Base-by-base conservation (phyloP, 2,329 filamentous ascomycete species). In the Fusarium phyllophilum region DNA sequence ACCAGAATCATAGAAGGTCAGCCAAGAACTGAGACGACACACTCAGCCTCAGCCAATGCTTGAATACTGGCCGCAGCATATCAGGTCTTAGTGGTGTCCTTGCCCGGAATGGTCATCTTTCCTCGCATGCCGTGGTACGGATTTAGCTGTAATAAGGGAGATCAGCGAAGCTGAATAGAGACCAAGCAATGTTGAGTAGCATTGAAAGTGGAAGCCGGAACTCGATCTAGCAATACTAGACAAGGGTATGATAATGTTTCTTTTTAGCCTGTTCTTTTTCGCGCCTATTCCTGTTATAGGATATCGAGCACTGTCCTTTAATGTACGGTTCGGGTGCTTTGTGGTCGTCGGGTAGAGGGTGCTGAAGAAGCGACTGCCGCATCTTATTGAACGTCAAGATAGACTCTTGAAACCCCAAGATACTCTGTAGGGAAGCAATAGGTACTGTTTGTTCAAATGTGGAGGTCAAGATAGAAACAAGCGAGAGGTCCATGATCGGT, bases 101-200 rank as follows among this genome's bases (percentile, higher is more conserved):
- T 58, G 42, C 59, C 26, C 58, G 55, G 60, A 75, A 76, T 76
- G 68, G 58, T 44, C 54, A 49, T 42, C 51, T 65, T 51, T 64
- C 68, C 49, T 67, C 62, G 57, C 66, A 70, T 76, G 62, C 63
- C 62, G 72, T 55, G 55, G 57, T 61, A 46, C 70, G 67, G 74
- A 78, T 77, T 75, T 77, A 78, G 70, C 75, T 74, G 74, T 52
- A 60, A 67, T 56, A 58, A 69, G 61, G 63, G 68, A 75, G 72
- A 78, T 75, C 63, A 68, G 48, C 56, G 62, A 70, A 62, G 67
- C 56, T 77, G 69, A 70, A 52, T 42, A 39, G 34, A 42, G 20
- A 41, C 31, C 34, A 59, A 68, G 60, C 57, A 62, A 63, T 59
- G 49, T 54, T 45, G 65, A 52, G 67, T 73, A 62, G 48, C 46